Conservation (phyloP, 225 moss, liverwort and hornwort genomes). For the Neckera pumila region DNA sequence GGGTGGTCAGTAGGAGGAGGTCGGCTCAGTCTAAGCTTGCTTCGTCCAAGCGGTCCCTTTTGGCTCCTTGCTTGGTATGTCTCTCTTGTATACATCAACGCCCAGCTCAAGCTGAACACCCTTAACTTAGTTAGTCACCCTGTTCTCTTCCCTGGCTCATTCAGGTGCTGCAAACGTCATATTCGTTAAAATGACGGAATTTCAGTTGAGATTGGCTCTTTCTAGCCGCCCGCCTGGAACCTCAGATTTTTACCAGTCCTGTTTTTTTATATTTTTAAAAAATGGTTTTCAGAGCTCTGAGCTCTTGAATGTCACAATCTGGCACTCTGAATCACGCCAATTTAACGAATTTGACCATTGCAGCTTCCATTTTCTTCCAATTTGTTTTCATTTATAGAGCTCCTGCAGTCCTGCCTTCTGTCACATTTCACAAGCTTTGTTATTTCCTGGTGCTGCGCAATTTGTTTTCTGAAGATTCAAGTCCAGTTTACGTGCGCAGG, state of each 20-base stretch:
- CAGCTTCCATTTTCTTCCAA: background rate
- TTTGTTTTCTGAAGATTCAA: background rate
- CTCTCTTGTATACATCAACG: constrained; percentile 22
- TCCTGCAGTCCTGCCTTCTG: background rate
- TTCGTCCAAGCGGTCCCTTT: constrained; percentile 18
- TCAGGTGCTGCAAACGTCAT: background rate
- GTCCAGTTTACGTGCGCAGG: background rate
- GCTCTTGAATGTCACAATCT: background rate
- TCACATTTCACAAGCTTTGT: background rate
- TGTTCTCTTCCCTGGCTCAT: background rate
- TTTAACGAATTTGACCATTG: background rate
- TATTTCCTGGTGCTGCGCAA: background rate
- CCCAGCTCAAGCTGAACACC: constrained; percentile 1
- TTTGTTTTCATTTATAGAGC: background rate
- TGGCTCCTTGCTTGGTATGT: constrained; percentile 40
- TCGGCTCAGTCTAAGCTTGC: background rate
- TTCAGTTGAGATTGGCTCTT: background rate
- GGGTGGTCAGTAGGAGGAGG: background rate
- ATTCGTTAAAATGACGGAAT: background rate
- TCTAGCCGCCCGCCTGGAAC: background rate
- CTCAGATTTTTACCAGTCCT: background rate
- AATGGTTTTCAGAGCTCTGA: background rate
- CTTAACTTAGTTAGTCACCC: background rate
- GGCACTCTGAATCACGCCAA: background rate
- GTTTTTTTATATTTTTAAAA: background rate